Evolutionary conservation across 352 stramenopile genomes (phyloP), one percentile per base, ranked within the genome.

Genomic region (Thalassiosira exigua): DNA sequence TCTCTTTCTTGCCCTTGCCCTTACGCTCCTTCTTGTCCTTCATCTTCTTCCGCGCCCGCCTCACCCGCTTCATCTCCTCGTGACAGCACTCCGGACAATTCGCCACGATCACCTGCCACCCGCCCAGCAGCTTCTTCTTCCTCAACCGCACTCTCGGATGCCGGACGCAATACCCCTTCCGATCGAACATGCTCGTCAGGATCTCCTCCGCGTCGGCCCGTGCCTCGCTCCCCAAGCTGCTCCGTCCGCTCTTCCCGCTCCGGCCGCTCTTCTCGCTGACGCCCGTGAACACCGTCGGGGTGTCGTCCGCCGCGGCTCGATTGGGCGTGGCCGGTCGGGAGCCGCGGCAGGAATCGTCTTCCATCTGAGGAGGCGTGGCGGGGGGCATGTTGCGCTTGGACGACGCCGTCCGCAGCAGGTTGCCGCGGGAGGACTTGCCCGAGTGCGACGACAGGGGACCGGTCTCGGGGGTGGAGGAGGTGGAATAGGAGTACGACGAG

Each of bases 11-110:
- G 19, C 42, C 27, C 29, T 65, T 48, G 4, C 41, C 24, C n/a
- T 52, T 50, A 9, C 27, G 39, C 11, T 4, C 14, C 33, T 2
- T 21, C 56, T 60, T 69, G 4, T 69, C 39, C 27, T 68, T 51
- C 39, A 44, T 75, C 14, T 67, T 39, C 65, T 76, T 71, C 19
- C 36, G 26, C 26, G 54, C 59, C 54, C 26, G 33, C 50, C 41
- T 66, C 11, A 86, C 42, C 12, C 68, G 53, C 14, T 33, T 48
- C 79, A 86, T 82, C 51, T 86, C 79, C 27, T 79, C 72, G 9
- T 82, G 50, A 56, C 79, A 82, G 68, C 79, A 86, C 19, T 86
- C 72, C 12, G 79, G 79, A 62, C 79, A 82, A 53, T 82, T 82
- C 0, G 52, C 30, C 32, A 86, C 69, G 0, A 86, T 32, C n/a